phyloP scores from a whole-genome alignment of 164 flowering plant genomes.

The Berberis vulgaris region DNA sequence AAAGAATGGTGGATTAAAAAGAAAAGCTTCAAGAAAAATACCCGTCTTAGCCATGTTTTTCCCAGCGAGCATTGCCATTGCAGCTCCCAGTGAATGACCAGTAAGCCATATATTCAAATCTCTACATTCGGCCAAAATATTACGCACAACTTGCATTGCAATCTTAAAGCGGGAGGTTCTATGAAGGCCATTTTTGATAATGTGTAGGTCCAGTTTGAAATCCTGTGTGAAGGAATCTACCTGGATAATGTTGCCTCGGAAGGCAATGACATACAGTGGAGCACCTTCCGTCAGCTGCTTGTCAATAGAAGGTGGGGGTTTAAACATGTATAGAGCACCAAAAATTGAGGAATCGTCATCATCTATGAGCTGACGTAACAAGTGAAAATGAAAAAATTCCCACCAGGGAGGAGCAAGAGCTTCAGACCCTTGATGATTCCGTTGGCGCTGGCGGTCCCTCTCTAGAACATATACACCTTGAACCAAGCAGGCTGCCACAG shows the following conservation, averaged over 20 bases:
- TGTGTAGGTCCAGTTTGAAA: slow-evolving; percentile 44
- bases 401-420: slow-evolving; percentile 97
- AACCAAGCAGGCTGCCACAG: slow-evolving; percentile 80
- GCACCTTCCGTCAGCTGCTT: slow-evolving; percentile 11
- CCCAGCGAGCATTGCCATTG: slow-evolving; percentile 80
- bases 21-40: slow-evolving; percentile 46
- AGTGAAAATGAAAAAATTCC: slow-evolving; percentile 54
- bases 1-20: slow-evolving; percentile 81
- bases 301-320: slow-evolving; percentile 15
- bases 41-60: slow-evolving; percentile 71
- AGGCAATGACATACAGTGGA: slow-evolving; percentile 64
- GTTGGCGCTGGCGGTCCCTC: slow-evolving; percentile 78
- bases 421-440: slow-evolving; percentile 37
- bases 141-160: slow-evolving; percentile 61
- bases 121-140: slow-evolving; percentile 41
- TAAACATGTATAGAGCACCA: slow-evolving; percentile 65
- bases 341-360: slow-evolving; percentile 59
- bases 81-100: slow-evolving; percentile 91
- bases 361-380: slow-evolving; percentile 46
- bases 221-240: slow-evolving; percentile 55
- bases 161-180: slow-evolving; percentile 52
- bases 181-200: slow-evolving; percentile 56
- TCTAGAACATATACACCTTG: slow-evolving; percentile 71
- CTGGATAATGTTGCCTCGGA: slow-evolving; percentile 74
- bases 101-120: slow-evolving; percentile 57